These are phyloP conservation scores for Spergularia bocconei DNA, from an alignment of 148 eudicot genomes.

Conservation along the genomic window DNA sequence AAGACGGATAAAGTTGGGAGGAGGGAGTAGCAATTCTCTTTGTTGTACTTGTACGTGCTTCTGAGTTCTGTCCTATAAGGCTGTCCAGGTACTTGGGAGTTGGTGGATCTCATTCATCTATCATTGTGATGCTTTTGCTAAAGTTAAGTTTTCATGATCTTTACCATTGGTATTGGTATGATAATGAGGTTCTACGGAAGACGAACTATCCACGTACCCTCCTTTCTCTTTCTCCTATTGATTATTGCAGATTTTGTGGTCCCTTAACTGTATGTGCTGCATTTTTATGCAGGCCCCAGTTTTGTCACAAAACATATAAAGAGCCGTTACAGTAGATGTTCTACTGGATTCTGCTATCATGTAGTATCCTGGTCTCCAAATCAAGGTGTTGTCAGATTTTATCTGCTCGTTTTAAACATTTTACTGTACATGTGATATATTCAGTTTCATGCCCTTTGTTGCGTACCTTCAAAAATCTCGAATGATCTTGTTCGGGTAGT, in stretches of 20 bases:
- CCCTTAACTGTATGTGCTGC: slow-evolving; percentile 19
- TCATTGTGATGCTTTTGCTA: slow-evolving; percentile 20
- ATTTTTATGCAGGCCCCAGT: slow-evolving; percentile 23
- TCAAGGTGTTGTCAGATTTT: slow-evolving; percentile 21
- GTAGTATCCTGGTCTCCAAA: slow-evolving; percentile 12
- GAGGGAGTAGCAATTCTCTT: not conserved
- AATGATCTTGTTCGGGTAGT: slow-evolving; percentile 2
- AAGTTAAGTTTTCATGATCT: slow-evolving; percentile 11
- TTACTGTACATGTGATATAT: slow-evolving; percentile 4
- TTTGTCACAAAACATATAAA: slow-evolving; percentile 14
- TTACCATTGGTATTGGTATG: slow-evolving; percentile 9
- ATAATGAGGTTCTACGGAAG: slow-evolving; percentile 12
- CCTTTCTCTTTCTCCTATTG: slow-evolving; percentile 18
- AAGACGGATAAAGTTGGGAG: too few relatives aligned
- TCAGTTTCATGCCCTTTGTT: slow-evolving; percentile 6
- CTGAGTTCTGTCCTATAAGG: slow-evolving; percentile 9
- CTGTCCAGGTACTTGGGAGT: slow-evolving; percentile 30
- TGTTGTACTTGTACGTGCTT: slow-evolving; percentile 16
- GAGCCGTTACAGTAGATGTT: slow-evolving; percentile 20
- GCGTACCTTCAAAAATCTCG: not conserved
- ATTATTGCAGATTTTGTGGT: slow-evolving; percentile 21
- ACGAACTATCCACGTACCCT: slow-evolving; percentile 27
- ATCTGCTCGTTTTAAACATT: not conserved
- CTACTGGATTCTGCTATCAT: slow-evolving; percentile 25
- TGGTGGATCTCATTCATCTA: slow-evolving; percentile 8